Conservation (phyloP, 768 basidiomycete species). For the Heimioporus sp. region DNA sequence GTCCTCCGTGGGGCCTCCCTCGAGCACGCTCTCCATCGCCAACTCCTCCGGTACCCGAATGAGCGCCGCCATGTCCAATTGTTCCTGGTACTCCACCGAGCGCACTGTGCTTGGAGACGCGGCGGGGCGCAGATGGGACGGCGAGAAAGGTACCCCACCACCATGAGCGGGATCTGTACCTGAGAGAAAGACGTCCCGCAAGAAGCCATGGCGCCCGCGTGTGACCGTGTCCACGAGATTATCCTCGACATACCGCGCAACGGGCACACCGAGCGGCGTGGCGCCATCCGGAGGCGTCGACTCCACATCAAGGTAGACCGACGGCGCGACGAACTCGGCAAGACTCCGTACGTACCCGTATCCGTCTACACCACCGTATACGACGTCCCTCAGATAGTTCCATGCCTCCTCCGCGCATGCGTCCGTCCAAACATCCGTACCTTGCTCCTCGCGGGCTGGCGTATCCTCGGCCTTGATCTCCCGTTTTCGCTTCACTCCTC, state of each 20-base stretch:
- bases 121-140: constrained; percentile 7
- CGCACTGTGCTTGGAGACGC: constrained; percentile 13
- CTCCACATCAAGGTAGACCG: constrained; percentile 8
- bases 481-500: constrained; percentile 14
- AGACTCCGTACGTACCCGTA: constrained; percentile 74
- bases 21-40: constrained; percentile 26
- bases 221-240: constrained; percentile 41
- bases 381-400: constrained; percentile 67
- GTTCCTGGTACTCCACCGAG: constrained; percentile 10
- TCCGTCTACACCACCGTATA: constrained; percentile 78
- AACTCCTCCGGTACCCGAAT: constrained; percentile 42
- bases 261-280: constrained; percentile 30
- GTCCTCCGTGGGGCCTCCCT: constrained; percentile 11
- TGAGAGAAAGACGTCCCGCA: constrained; percentile 28
- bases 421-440: constrained; percentile 45
- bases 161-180: background rate
- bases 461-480: constrained; percentile 8
- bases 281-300: background rate
- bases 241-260: constrained; percentile 41
- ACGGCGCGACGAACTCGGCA: constrained; percentile 60
- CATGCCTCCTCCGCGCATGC: constrained; percentile 54
- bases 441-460: background rate
- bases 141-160: background rate
- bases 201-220: constrained; percentile 36
- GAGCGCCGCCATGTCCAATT: constrained; percentile 43